A percentile compares a stretch with the other conserved stretches of the same genome.
phyloP scores from a whole-genome alignment of 805 yeast genomes.

The Maudiozyma turicensis region DNA sequence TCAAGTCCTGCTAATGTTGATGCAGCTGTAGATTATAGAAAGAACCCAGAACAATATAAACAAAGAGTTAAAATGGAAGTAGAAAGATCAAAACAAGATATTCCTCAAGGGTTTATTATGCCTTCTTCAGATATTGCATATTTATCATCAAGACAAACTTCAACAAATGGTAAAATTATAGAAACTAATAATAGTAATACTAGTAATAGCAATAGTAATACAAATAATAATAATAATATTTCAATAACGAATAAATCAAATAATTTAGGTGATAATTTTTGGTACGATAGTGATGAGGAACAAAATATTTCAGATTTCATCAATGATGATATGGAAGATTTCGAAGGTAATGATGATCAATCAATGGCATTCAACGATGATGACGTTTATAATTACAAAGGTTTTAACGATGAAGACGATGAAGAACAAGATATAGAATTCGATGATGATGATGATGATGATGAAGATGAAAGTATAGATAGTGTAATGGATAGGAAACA shows the following conservation, averaged over 20 bases:
- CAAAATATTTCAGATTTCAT: constrained; percentile 42
- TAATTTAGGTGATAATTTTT: constrained; percentile 52
- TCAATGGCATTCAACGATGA: constrained; percentile 28
- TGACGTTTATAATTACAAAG: constrained; percentile 38
- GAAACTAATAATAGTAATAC: not conserved
- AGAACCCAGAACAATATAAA: constrained; percentile 66
- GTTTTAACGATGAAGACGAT: constrained; percentile 30
- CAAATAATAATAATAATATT: not conserved
- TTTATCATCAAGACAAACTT: constrained; percentile 23
- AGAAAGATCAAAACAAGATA: constrained; percentile 70
- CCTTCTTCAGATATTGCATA: constrained; percentile 56
- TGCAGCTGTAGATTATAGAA: constrained; percentile 86
- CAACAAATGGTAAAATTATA: not conserved
- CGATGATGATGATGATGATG: constrained; percentile 15
- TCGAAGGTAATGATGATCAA: constrained; percentile 23
- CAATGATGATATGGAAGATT: constrained; percentile 2
- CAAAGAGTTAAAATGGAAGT: constrained; percentile 73
- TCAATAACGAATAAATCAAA: constrained; percentile 1
- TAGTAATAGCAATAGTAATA: constrained; percentile 3
- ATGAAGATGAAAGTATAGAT: constrained; percentile 27
- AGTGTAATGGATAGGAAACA: constrained; percentile 29
- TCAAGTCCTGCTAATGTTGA: constrained; percentile 94
- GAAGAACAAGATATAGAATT: constrained; percentile 32
- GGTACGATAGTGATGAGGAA: constrained; percentile 67
- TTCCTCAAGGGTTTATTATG: constrained; percentile 77